Base-by-base conservation (phyloP, 768 basidiomycete genomes). In the Pleurotus pulmonarius region DNA sequence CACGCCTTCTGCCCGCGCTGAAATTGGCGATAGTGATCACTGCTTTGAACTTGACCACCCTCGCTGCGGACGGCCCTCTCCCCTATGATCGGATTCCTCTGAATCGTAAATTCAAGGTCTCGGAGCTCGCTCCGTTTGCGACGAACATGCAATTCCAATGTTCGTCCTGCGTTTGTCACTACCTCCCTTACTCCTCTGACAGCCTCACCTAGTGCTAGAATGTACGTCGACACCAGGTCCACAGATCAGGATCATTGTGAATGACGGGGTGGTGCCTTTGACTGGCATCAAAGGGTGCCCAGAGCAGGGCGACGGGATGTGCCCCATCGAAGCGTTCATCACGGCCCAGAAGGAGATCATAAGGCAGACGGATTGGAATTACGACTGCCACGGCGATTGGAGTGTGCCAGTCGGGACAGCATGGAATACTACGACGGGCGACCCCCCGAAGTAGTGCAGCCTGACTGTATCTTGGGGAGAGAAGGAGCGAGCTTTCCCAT, bases 91-190 rank as follows among this genome's bases (percentile, higher is more conserved):
- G 90, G 62, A 86, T 94, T 22, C 86, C 83, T 0, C 59, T 68
- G 5, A 71, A 87, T 47, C 78, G 83, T 12, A 76, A 87, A 0
- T 96, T 92, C 77, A 85, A 82, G 62, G 78, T 83, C 0, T 81
- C 92, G 4, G 82, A 93, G 60, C 75, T 94, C 39, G 86, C 90
- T 16, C 93, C 94, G 0, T 97, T 97, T 69, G 88, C 86, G 0
- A 90, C 93, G 24, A 95, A 95, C 63, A 68, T 95, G 18, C 90
- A 92, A 65, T 88, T 95, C 77, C 94, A 96, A 72, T 75, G 91
- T 93, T 70, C 56, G 79, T 73, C 49, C 16, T 34, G 57, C 44
- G 22, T 25, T 15, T 37, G 15, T 39, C 24, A 24, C 43, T n/a
- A 16, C 20, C 20, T 20, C 18, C 39, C 45, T 43, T 41, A 16